These are phyloP conservation scores for Paraphaeosphaeria sporulosa DNA, from an alignment of 2,329 filamentous ascomycete genomes.

Conservation along the genomic window DNA sequence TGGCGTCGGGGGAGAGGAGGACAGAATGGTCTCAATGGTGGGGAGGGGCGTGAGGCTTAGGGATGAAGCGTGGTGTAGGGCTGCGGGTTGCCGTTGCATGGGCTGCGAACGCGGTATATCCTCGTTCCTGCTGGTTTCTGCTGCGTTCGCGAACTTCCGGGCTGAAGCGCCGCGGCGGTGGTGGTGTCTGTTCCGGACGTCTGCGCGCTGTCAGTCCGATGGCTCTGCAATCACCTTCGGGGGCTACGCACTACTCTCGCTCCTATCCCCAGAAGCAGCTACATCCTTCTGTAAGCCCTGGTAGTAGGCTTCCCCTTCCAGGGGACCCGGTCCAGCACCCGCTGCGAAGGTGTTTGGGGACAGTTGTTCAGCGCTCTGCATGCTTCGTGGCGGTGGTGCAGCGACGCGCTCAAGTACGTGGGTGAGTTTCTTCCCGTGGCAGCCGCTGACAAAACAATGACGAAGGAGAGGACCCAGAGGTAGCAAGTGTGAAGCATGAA, in stretches of 20 bases:
- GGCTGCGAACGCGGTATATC: not conserved
- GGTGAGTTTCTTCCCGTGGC: constrained; percentile 18
- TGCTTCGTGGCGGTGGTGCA: constrained; percentile 23
- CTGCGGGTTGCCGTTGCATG: no score
- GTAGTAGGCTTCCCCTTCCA: constrained; percentile 17
- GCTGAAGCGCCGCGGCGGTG: not conserved
- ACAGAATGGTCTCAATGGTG: constrained; percentile 29
- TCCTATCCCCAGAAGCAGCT: not conserved
- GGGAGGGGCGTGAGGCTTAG: constrained; percentile 21
- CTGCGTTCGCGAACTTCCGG: not conserved
- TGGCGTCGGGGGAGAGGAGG: no score
- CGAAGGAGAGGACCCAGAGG: constrained; percentile 6
- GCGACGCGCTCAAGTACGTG: constrained; percentile 19
- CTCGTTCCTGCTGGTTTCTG: constrained; percentile 13
- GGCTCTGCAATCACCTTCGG: not conserved
- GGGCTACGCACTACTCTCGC: not conserved
- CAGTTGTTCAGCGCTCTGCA: constrained; percentile 28
- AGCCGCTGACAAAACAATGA: constrained; percentile 18
- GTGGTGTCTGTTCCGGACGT: constrained; percentile 9
- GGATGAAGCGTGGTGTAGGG: not conserved
- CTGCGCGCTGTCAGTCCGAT: not conserved
- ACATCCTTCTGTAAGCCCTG: constrained; percentile 7
- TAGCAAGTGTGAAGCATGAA: constrained; percentile 17
- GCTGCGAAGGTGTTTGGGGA: constrained; percentile 15
- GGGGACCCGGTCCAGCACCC: constrained; percentile 23